Conservation (phyloP, 129 eudicot genomes). For the Ambrosia trifida region DNA sequence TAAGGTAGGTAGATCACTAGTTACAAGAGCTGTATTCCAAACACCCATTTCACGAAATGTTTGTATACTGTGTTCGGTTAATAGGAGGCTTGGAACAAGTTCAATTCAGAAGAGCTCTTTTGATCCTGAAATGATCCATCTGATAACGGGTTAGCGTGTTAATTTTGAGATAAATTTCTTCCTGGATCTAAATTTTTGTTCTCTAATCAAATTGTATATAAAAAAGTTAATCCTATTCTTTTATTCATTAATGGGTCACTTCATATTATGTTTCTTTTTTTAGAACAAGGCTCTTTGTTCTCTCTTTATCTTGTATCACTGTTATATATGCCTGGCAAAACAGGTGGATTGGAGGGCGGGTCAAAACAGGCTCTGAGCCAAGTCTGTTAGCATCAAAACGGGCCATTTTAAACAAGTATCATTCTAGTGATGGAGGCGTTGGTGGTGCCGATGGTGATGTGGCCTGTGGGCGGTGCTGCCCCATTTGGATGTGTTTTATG, state of each 20-base stretch:
- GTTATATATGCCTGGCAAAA: too few species aligned
- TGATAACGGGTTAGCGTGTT: slow-evolving; percentile 14
- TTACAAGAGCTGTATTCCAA: neutral
- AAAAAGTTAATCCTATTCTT: slow-evolving; percentile 24
- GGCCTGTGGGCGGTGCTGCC: too few species aligned
- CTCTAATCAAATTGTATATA: slow-evolving; percentile 10
- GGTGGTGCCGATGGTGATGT: too few species aligned
- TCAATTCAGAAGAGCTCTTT: slow-evolving; percentile 97
- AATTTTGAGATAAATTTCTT: slow-evolving; percentile 15
- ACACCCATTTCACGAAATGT: neutral
- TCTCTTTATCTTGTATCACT: neutral
- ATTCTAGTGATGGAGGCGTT: too few species aligned
- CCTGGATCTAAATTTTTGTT: neutral
- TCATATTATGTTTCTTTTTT: slow-evolving; percentile 4
- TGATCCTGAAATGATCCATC: slow-evolving; percentile 29
- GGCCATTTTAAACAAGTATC: too few species aligned
- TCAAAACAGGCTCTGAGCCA: too few species aligned
- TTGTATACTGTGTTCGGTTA: neutral
- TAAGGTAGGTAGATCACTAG: neutral
- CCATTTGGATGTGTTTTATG: too few species aligned
- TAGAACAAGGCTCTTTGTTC: neutral
- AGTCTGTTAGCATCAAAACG: too few species aligned
- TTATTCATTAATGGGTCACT: slow-evolving; percentile 25
- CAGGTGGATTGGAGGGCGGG: too few species aligned
- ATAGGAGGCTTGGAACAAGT: slow-evolving; percentile 98